Evolutionary conservation across 345 rosid genomes (phyloP), one percentile per base, ranked within the genome.

Genomic region (Corymbia maculata): DNA sequence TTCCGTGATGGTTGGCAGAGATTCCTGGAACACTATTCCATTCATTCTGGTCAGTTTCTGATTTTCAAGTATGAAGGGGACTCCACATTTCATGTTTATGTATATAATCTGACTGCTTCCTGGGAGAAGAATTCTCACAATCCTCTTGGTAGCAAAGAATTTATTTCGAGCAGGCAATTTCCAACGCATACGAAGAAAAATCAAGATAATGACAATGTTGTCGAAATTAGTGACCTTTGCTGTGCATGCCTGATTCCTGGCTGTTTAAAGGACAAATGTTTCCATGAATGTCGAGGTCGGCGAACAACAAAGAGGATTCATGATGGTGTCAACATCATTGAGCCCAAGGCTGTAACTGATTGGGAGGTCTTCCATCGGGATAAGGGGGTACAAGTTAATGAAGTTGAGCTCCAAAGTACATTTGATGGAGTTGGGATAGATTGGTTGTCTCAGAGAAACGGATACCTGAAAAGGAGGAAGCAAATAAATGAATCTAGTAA

Each of bases 41-140:
- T 87, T 51, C 57, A 52, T 87, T 10, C 66, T 19, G 88, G 85
- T 49, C 52, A 49, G 49, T 79, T 87, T 79, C 13, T 87, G 79
- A 49, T 87, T 52, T 87, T 87, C 85, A 87, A 87, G 66, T 87
- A 87, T 22, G 47, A 87, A 87, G 88, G 88, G 85, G 82, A 44
- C 86, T 87, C 88, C 14, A 75, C 15, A 32, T 87, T 87, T 79
- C 68, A 45, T 75, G 88, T 87, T 52, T 51, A 75, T 15, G 3
- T 87, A 50, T 50, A 70, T 51, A 6, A 75, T 42, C 61, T 79
- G 49, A 17, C 82, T 36, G 82, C 82, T 75, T 75, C 82, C 82
- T 50, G 51, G 79, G 51, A 32, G 17, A 86, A n/a, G 9, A 30
- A 45, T 61, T 30, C 61, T 85, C 36, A 36, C 36, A 85, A 50